Conservation (phyloP, 2,329 filamentous ascomycete genomes). For the Colletotrichum camelliae region DNA sequence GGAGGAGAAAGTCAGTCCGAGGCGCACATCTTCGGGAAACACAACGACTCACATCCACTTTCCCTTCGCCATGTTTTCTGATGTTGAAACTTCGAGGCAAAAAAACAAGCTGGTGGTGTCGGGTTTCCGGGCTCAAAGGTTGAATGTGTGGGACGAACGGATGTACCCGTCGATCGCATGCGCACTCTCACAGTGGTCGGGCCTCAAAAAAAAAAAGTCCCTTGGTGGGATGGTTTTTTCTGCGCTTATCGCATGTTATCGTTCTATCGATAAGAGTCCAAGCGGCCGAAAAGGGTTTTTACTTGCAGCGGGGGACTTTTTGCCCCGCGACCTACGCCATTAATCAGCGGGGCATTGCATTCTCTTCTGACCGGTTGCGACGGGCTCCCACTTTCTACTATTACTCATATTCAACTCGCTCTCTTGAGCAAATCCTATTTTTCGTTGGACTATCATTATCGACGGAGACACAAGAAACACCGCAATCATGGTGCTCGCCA, state of each 20-base stretch:
- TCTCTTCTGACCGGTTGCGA: conserved; percentile 13
- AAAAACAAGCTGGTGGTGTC: background rate
- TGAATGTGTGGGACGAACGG: background rate
- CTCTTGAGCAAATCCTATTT: conserved; percentile 1
- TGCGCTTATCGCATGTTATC: conserved; percentile 20
- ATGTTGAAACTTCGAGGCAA: background rate
- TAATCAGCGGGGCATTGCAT: conserved; percentile 28
- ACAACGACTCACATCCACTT: conserved; percentile 65
- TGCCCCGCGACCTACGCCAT: conserved; percentile 27
- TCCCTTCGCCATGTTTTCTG: conserved; percentile 69
- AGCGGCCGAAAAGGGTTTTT: conserved; percentile 2
- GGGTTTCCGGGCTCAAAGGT: background rate
- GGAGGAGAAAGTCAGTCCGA: conserved; percentile 24
- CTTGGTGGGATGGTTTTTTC: background rate
- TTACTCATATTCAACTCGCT: conserved; percentile 18
- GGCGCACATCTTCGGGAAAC: background rate
- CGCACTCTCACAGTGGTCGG: background rate
- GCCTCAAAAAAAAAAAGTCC: background rate
- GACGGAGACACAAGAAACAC: background rate
- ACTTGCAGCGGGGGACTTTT: conserved; percentile 17
- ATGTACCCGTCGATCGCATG: conserved; percentile 2
- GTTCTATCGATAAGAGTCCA: conserved; percentile 22
- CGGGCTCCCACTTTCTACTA: conserved; percentile 16
- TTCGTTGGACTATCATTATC: background rate
- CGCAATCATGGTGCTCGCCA: conserved; percentile 68